Evolutionary conservation across 805 yeast genomes (phyloP).

Genomic region (Pichia phayaonensis): DNA sequence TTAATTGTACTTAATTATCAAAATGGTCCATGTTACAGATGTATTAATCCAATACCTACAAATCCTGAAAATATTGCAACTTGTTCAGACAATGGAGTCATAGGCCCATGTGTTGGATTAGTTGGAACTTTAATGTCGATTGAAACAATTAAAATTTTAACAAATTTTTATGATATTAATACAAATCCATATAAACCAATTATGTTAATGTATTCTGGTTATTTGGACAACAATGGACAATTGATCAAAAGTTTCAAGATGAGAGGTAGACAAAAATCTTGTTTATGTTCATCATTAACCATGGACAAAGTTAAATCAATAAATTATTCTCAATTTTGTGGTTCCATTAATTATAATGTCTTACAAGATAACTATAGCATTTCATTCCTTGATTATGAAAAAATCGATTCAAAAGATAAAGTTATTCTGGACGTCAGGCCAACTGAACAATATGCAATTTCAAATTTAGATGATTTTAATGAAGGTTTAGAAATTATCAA

Average conservation of each 20-base stretch:
- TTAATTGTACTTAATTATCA: conserved; percentile 64
- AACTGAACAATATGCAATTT: conserved; percentile 62
- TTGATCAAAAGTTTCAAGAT: conserved; percentile 68
- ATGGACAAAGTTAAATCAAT: conserved; percentile 37
- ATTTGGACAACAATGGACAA: conserved; percentile 40
- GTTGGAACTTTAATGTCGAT: conserved; percentile 86
- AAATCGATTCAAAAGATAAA: conserved; percentile 11
- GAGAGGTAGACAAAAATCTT: conserved; percentile 55
- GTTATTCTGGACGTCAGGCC: conserved; percentile 74
- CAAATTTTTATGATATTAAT: conserved; percentile 42
- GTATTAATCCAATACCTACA: conserved; percentile 89
- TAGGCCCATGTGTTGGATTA: conserved; percentile 94
- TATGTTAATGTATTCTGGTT: conserved; percentile 60
- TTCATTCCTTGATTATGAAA: conserved; percentile 30
- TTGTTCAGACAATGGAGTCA: conserved; percentile 88
- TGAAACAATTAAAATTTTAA: conserved; percentile 71
- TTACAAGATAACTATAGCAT: conserved; percentile 41
- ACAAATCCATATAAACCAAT: conserved; percentile 58
- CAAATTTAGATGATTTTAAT: conserved; percentile 45
- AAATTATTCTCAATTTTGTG: conserved; percentile 74
- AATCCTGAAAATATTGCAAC: conserved; percentile 73
- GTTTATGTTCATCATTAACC: conserved; percentile 68
- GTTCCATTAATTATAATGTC: conserved; percentile 41
- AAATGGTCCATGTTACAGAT: conserved; percentile 89
- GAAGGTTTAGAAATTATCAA: conserved; percentile 28